Evolutionary conservation across 2,329 filamentous ascomycete genomes (phyloP), one percentile per base, ranked within the genome.

Genomic region (Boeremia exigua): DNA sequence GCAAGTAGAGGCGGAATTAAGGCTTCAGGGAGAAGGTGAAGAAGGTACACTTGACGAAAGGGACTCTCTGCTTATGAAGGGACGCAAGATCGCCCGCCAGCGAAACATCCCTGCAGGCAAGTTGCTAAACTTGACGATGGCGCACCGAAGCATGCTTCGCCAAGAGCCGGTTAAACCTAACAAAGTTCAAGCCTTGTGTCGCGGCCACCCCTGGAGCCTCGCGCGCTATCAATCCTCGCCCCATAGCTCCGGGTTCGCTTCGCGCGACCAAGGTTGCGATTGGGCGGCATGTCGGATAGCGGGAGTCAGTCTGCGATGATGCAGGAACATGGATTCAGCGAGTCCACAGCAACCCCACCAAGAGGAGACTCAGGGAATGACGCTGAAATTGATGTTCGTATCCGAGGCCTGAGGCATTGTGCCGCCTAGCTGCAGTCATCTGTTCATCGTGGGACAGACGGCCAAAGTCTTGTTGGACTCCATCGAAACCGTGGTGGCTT

Each of bases 61-160:
- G 59, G 34, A 43, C 58, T 33, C 34, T 51, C 53, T 39, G 40
- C 50, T 65, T 66, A 64, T 68, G 60, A 64, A 64, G 58, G 62
- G 45, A 40, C 42, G 47, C 54, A 55, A 48, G 63, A 65, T 60
- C 57, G 39, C 49, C 65, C 17, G 34, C 56, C 53, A 58, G 55
- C 30, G 25, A 54, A 11, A 32, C 33, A 59, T 38, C 59, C 58
- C 54, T 61, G 60, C 54, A 60, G 53, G 48, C 34, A 58, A 46
- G 59, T 54, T 66, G 58, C 66, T 66, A 69, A 66, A 54, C 40
- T 63, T 63, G 61, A 65, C 28, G 23, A 58, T 57, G 58, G 61
- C 53, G 46, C 49, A 50, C 46, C 42, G 50, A 58, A 58, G 54
- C 55, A 49, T 52, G 49, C 36, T 34, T 60, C 58, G 53, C 49